Percentiles rank a stretch among this genome's conserved stretches.
Evolutionary conservation across 169 alveolate genomes (phyloP).

Genomic region (Plasmodium yoelii): DNA sequence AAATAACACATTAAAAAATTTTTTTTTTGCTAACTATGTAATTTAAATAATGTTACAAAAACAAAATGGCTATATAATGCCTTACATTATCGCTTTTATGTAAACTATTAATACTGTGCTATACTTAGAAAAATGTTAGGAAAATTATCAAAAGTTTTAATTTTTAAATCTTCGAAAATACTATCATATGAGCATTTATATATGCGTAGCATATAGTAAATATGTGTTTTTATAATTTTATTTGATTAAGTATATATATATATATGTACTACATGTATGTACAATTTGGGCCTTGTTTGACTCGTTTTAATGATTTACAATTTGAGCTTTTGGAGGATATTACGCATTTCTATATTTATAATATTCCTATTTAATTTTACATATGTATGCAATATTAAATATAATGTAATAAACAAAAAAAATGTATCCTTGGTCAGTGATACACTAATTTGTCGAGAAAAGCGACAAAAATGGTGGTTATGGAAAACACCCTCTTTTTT

Average conservation of each 20-base stretch:
- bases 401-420: conserved; percentile 11
- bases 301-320: conserved; percentile 28
- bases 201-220: no score
- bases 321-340: conserved; percentile 2
- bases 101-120: no score
- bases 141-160: no score
- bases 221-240: background rate
- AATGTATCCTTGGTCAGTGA: conserved; percentile 1
- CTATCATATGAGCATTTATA: no score
- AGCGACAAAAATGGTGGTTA: conserved; percentile 1
- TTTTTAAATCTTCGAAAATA: no score
- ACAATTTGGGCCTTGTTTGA: background rate
- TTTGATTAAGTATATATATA: background rate
- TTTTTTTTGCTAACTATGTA: no score
- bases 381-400: conserved; percentile 8
- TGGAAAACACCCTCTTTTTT: background rate
- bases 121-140: no score
- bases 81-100: no score
- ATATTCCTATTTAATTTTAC: conserved; percentile 17
- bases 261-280: background rate
- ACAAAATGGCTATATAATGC: no score
- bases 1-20: no score
- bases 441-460: background rate
- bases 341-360: conserved; percentile 15
- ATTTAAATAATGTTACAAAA: no score